Conservation (phyloP, 495 filamentous ascomycete species). For the Lepidopterella palustris region DNA sequence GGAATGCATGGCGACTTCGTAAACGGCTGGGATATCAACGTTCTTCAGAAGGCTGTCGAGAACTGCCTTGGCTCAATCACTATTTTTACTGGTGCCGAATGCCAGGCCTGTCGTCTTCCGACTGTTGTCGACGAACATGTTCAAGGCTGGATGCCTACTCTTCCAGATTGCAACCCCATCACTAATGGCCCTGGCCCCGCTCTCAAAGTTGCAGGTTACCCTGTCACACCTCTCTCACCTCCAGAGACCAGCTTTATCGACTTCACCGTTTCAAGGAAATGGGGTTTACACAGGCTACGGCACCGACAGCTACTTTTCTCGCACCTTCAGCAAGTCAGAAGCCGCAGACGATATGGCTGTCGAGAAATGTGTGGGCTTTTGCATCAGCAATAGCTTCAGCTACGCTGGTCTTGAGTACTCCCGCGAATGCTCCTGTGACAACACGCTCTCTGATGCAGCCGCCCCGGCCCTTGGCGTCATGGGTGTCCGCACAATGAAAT, state of each 20-base stretch:
- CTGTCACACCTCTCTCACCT: constrained; percentile 32
- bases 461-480: constrained; percentile 22
- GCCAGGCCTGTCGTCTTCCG: constrained; percentile 33
- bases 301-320: constrained; percentile 47
- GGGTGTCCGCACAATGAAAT: constrained; percentile 32
- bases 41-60: constrained; percentile 57
- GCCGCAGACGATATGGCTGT: constrained; percentile 50
- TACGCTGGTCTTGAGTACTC: constrained; percentile 64
- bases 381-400: constrained; percentile 43
- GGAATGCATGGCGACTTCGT: constrained; percentile 62
- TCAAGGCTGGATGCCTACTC: constrained; percentile 37
- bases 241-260: constrained; percentile 22
- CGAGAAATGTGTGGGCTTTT: constrained; percentile 53
- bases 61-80: constrained; percentile 48
- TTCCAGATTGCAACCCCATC: constrained; percentile 55
- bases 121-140: constrained; percentile 36
- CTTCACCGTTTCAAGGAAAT: constrained; percentile 37
- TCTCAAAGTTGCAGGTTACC: constrained; percentile 18
- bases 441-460: constrained; percentile 33
- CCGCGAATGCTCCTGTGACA: constrained; percentile 56
- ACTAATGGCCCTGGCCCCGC: constrained; percentile 41
- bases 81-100: constrained; percentile 37
- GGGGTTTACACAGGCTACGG: constrained; percentile 61
- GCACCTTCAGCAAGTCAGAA: constrained; percentile 53
- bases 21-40: constrained; percentile 60